Evolutionary conservation across 108 stramenopile species (phyloP).

Genomic region (Pseudonitzschia delicatissima): DNA sequence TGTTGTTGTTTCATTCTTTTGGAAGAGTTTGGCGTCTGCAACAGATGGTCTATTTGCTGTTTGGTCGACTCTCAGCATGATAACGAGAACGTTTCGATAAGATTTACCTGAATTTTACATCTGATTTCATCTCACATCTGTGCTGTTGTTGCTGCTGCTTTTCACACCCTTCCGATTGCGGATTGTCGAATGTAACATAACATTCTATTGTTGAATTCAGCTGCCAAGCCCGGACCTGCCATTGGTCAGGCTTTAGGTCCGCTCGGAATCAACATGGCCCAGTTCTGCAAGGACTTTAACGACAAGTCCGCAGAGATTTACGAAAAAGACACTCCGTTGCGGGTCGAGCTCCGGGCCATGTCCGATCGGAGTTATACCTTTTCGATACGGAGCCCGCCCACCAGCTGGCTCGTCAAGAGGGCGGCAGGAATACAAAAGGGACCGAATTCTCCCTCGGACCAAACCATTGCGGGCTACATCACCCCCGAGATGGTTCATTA

Average conservation of each 20-base stretch:
- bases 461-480: slow-evolving; percentile 63
- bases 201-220: not conserved
- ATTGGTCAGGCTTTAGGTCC: slow-evolving; percentile 95
- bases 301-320: slow-evolving; percentile 68
- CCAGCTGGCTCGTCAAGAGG: slow-evolving; percentile 74
- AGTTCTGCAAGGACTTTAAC: slow-evolving; percentile 95
- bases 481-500: slow-evolving; percentile 89
- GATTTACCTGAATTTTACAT: too few species aligned
- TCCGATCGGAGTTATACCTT: slow-evolving; percentile 85
- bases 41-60: too few species aligned
- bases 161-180: not conserved
- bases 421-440: slow-evolving; percentile 82
- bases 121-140: not conserved
- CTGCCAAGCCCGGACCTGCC: slow-evolving; percentile 85
- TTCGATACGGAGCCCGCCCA: slow-evolving; percentile 77
- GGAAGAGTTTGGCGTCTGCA: too few species aligned
- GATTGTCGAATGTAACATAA: not conserved
- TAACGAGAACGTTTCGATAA: too few species aligned
- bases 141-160: not conserved
- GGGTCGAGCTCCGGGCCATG: slow-evolving; percentile 73
- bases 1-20: too few species aligned
- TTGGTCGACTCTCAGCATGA: too few species aligned
- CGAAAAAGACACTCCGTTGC: slow-evolving; percentile 67
- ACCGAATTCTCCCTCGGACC: slow-evolving; percentile 44
- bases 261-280: slow-evolving; percentile 94